Conservation (phyloP, 495 filamentous ascomycete species). For the Daldinia caldariorum region DNA sequence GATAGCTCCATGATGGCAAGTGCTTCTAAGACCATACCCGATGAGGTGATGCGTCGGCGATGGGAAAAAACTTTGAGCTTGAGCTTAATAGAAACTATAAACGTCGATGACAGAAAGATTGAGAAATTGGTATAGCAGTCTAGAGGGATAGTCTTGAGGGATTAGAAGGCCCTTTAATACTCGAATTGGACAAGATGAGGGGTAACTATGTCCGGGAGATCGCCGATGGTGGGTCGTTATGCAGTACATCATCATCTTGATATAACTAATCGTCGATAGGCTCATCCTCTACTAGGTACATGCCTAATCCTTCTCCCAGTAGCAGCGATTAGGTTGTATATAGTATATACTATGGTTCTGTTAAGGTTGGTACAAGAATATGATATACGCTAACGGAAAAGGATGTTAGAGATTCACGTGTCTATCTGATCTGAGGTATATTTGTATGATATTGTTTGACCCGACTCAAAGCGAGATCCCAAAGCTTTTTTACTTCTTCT, state of each 20-base stretch:
- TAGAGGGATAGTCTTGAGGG: background rate
- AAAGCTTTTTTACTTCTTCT: background rate
- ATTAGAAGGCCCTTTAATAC: conserved; percentile 14
- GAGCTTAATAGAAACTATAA: background rate
- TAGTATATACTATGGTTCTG: background rate
- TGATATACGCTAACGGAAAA: background rate
- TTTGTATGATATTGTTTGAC: background rate
- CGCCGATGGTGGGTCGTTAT: conserved; percentile 31
- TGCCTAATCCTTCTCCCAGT: background rate
- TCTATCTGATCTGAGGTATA: background rate
- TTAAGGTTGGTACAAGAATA: background rate
- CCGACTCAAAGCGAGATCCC: background rate
- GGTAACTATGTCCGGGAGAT: conserved; percentile 22
- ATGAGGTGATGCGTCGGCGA: conserved; percentile 14
- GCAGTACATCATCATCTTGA: conserved; percentile 32
- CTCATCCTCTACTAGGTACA: background rate
- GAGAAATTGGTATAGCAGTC: background rate
- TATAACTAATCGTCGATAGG: conserved; percentile 25
- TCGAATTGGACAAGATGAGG: conserved; percentile 25
- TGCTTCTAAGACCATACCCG: conserved; percentile 37
- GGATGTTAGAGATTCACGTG: background rate
- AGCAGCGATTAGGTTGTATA: background rate
- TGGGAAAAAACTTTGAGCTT: background rate
- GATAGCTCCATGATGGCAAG: conserved; percentile 44
- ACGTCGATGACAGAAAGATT: conserved; percentile 3